These are phyloP conservation scores for Solanum arcanum DNA, from an alignment of 257 asterid species.

Conservation along the genomic window DNA sequence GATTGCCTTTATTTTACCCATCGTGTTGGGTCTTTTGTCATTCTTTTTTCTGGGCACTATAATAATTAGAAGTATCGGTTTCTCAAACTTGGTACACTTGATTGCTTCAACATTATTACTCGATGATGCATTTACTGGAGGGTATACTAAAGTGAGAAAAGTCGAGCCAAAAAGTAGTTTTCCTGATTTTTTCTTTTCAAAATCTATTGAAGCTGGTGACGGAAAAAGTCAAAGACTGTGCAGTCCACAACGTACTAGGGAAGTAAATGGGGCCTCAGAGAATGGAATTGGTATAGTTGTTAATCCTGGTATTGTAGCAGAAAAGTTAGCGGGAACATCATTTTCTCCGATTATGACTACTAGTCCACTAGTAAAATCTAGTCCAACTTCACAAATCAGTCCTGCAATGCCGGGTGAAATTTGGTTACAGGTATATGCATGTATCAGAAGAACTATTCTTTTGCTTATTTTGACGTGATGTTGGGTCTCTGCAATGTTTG, in stretches of 20 bases:
- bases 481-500: neutral
- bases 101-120: neutral
- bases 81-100: neutral
- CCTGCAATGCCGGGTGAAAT: slow-evolving; percentile 24
- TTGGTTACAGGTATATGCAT: slow-evolving; percentile 52
- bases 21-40: neutral
- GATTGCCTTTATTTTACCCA: neutral
- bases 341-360: slow-evolving; percentile 22
- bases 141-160: neutral
- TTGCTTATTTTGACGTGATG: neutral
- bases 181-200: neutral
- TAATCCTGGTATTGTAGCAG: slow-evolving; percentile 19
- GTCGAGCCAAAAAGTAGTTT: neutral
- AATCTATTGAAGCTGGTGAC: neutral
- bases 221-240: slow-evolving; percentile 1
- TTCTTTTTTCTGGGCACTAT: neutral
- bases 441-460: neutral
- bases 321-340: slow-evolving; percentile 10
- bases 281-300: slow-evolving; percentile 16
- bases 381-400: slow-evolving; percentile 25
- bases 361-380: slow-evolving; percentile 19
- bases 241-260: slow-evolving; percentile 20
- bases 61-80: neutral
- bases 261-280: slow-evolving; percentile 27
- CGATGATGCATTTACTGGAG: neutral